Conservation (phyloP, 2,329 filamentous ascomycete genomes). For the Penicillium janthinellum region DNA sequence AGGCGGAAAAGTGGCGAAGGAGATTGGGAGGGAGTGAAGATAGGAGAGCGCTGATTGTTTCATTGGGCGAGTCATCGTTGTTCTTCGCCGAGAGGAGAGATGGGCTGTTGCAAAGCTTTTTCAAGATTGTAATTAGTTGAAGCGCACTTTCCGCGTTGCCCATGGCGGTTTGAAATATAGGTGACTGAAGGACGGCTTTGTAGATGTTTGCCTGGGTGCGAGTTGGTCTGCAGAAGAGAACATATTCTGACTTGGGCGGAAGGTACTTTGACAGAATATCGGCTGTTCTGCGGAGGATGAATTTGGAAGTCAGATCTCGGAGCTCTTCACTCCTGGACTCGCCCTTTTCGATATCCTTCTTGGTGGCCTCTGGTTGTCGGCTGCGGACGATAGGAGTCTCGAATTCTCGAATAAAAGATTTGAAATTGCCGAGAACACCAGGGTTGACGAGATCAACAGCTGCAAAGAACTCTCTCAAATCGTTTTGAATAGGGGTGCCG, state of each 20-base stretch:
- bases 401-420: slow-evolving; percentile 65
- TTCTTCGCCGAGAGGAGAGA: slow-evolving; percentile 59
- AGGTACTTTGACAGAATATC: slow-evolving; percentile 68
- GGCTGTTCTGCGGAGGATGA: slow-evolving; percentile 67
- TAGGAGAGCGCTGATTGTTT: slow-evolving; percentile 52
- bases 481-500: slow-evolving; percentile 69
- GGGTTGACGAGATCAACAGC: slow-evolving; percentile 72
- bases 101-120: slow-evolving; percentile 74
- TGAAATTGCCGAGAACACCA: slow-evolving; percentile 63
- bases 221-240: slow-evolving; percentile 67
- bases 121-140: slow-evolving; percentile 70
- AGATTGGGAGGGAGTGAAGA: slow-evolving; percentile 58
- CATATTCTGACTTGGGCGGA: slow-evolving; percentile 68
- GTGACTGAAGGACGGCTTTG: slow-evolving; percentile 64
- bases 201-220: slow-evolving; percentile 62
- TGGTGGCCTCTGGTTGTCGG: slow-evolving; percentile 63
- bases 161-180: slow-evolving; percentile 63
- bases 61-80: slow-evolving; percentile 50
- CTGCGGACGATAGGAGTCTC: slow-evolving; percentile 66
- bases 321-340: slow-evolving; percentile 64
- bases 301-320: slow-evolving; percentile 60
- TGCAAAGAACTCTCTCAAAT: slow-evolving; percentile 67
- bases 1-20: slow-evolving; percentile 56
- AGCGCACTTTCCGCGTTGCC: slow-evolving; percentile 65
- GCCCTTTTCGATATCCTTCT: slow-evolving; percentile 64